Evolutionary conservation across 2,329 filamentous ascomycete genomes (phyloP).

Genomic region (Magnaporthiopsis poae): DNA sequence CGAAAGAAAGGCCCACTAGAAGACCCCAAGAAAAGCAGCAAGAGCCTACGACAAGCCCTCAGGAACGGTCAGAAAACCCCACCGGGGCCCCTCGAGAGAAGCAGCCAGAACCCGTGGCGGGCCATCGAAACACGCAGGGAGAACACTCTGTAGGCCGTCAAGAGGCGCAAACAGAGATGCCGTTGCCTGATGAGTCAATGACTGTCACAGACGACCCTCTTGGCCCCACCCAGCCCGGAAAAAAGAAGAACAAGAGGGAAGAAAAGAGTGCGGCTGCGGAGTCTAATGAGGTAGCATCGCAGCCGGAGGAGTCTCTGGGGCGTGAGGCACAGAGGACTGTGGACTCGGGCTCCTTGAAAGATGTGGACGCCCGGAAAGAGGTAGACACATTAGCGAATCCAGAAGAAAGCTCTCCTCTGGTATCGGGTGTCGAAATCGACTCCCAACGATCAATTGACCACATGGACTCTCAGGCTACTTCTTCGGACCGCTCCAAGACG

Average conservation of each 20-base stretch:
- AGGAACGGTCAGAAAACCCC: neutral
- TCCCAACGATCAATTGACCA: neutral
- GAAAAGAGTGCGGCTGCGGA: slow-evolving; percentile 2
- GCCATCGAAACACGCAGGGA: neutral
- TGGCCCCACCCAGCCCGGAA: neutral
- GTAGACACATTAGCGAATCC: neutral
- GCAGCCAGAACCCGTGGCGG: neutral
- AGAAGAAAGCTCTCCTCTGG: neutral
- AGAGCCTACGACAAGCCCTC: neutral
- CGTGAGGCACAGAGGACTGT: neutral
- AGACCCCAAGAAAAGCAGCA: neutral
- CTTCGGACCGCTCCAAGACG: neutral
- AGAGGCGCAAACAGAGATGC: neutral
- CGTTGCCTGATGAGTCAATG: neutral
- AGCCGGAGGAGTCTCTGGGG: neutral
- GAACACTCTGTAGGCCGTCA: neutral
- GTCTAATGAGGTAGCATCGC: neutral
- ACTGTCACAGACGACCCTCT: no score
- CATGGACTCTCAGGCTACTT: neutral
- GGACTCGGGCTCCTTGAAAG: neutral
- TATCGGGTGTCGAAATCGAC: neutral
- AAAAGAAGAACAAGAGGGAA: slow-evolving; percentile 6
- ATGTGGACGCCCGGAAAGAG: neutral
- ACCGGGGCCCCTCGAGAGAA: neutral
- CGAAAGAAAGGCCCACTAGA: neutral